Evolutionary conservation across 345 rosid species (phyloP), one percentile per base, ranked within the genome.

Genomic region (Orychophragmus violaceus): DNA sequence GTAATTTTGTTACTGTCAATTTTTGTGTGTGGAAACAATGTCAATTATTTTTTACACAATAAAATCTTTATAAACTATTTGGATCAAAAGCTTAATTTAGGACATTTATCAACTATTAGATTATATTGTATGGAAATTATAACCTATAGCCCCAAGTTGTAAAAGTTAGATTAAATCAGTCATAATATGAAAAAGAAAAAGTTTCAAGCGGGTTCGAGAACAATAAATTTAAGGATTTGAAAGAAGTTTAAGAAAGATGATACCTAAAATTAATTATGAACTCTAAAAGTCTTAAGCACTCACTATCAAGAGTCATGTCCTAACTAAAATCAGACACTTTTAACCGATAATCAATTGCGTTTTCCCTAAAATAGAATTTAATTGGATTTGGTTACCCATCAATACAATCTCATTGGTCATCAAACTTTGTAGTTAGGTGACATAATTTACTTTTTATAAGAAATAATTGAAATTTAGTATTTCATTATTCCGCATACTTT

Each of bases 361-460:
- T 25, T 52, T 13, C 11, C 62, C 58, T 7, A 67, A 13, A 42
- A 51, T 74, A 66, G 41, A 60, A 60, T 53, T 53, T 45, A 21
- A 61, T 53, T 74, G 69, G 68, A 74, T 74, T 74, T 74, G 73
- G 77, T 67, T 67, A 72, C 18, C 60, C 29, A 39, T 72, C 66
- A 44, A 54, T 14, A 45, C 64, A 55, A 66, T 65, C n/a, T 59
- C 39, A 73, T 73, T 66, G 62, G 77, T 66, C 62, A 51, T 59
- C 62, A 24, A 12, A 30, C 16, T 13, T 65, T 39, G 48, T 59
- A 73, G 72, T 59, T 66, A 39, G 68, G 62, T 73, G 33, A 59
- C 29, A 23, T 22, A 33, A 30, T 39, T 65, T 59, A 66, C 57
- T 41, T 72, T n/a, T 41, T 59, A 73, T 67, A 59, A 51, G 8